A percentile compares a stretch with the other conserved stretches of the same genome.
Conservation (phyloP, 2,329 filamentous ascomycete genomes). For the Alternaria angustiovoidea region DNA sequence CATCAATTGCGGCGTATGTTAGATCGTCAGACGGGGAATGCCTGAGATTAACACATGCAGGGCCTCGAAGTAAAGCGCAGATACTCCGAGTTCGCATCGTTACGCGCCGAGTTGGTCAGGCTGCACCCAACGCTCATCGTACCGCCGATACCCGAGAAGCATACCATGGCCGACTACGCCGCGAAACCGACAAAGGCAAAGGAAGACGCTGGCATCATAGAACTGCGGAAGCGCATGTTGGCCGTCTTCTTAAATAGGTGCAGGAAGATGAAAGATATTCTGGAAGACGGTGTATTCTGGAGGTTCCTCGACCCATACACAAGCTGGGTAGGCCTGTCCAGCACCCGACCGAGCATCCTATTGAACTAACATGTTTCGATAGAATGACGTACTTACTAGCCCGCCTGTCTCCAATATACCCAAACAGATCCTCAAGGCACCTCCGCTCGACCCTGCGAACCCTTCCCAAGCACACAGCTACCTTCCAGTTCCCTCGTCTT, state of each 20-base stretch:
- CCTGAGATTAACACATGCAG: slow-evolving; percentile 57
- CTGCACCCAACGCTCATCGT: slow-evolving; percentile 95
- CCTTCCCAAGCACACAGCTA: slow-evolving; percentile 85
- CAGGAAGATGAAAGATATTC: slow-evolving; percentile 87
- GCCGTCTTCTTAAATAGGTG: slow-evolving; percentile 95
- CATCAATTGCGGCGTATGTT: slow-evolving; percentile 85
- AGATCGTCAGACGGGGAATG: not conserved
- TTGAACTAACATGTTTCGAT: slow-evolving; percentile 13
- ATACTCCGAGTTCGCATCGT: slow-evolving; percentile 95
- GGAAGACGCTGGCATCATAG: slow-evolving; percentile 96
- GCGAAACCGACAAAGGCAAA: slow-evolving; percentile 98
- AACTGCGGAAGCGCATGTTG: slow-evolving; percentile 95
- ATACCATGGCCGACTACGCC: slow-evolving; percentile 98
- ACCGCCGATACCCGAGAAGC: slow-evolving; percentile 97
- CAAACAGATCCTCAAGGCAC: slow-evolving; percentile 92
- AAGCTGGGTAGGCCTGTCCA: slow-evolving; percentile 78
- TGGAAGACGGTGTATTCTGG: slow-evolving; percentile 96
- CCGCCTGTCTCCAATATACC: slow-evolving; percentile 90
- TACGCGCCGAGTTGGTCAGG: slow-evolving; percentile 86
- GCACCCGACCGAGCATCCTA: not conserved
- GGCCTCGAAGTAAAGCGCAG: slow-evolving; percentile 93
- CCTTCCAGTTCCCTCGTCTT: slow-evolving; percentile 84
- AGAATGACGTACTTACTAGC: slow-evolving; percentile 95
- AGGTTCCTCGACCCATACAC: slow-evolving; percentile 97
- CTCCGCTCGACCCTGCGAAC: slow-evolving; percentile 94